Percentiles rank a stretch among this genome's conserved stretches.
Conservation (phyloP, 1,284 basidiomycete genomes). For the Hemileia vastatrix region DNA sequence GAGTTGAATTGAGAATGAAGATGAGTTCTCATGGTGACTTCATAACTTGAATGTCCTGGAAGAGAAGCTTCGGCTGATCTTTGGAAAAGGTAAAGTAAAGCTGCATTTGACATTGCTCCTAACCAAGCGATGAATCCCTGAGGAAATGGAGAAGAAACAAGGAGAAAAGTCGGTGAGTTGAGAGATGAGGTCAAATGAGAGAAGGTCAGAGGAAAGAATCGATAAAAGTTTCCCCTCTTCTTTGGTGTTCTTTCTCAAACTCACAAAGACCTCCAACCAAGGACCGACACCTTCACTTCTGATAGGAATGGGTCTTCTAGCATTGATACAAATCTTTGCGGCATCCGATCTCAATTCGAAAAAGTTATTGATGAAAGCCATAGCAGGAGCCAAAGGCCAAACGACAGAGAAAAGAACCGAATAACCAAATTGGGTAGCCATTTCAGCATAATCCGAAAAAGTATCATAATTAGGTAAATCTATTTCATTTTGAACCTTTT, state of each 20-base stretch:
- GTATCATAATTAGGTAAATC: no score
- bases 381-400: conserved; percentile 70
- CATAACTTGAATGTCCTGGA: conserved; percentile 28
- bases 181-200: no score
- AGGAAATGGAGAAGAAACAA: no score
- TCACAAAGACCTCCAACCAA: conserved; percentile 81
- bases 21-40: conserved; percentile 33
- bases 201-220: no score
- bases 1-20: conserved; percentile 20
- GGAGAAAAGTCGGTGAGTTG: no score
- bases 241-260: no score
- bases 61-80: no score
- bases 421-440: conserved; percentile 87
- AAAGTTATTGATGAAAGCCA: conserved; percentile 34
- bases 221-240: no score
- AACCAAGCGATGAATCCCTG: conserved; percentile 60
- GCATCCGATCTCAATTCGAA: conserved; percentile 87
- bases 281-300: conserved; percentile 85
- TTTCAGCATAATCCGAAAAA: no score
- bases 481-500: no score
- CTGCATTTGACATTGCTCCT: conserved; percentile 69
- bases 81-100: conserved; percentile 78
- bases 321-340: conserved; percentile 82
- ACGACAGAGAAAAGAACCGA: conserved; percentile 83
- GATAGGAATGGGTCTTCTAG: conserved; percentile 69